phyloP scores from a whole-genome alignment of 1,139 yeast genomes.

The Suzukiozyma palmioleophila region DNA sequence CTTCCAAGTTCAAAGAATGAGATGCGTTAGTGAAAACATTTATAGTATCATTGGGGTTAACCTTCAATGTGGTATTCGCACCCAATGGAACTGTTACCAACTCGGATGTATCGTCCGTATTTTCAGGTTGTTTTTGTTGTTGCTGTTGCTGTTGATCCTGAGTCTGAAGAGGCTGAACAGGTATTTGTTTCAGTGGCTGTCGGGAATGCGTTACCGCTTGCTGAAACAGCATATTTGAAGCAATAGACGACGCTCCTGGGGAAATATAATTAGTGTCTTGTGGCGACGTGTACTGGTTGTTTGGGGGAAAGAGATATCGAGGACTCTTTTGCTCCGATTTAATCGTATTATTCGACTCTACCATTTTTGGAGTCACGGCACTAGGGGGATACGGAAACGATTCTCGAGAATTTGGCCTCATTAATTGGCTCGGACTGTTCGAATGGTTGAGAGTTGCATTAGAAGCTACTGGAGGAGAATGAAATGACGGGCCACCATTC shows the following conservation, averaged over 20 bases:
- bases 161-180: constrained; percentile 4
- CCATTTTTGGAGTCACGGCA: neutral
- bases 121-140: constrained; percentile 9
- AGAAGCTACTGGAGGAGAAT: neutral
- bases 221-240: neutral
- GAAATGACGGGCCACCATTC: constrained; percentile 1
- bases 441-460: neutral
- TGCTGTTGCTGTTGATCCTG: constrained; percentile 6
- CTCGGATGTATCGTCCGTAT: constrained; percentile 4
- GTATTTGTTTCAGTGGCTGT: constrained; percentile 8
- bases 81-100: constrained; percentile 33
- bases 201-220: constrained; percentile 7
- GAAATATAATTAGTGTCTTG: constrained; percentile 1
- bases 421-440: constrained; percentile 10
- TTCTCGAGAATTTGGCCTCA: constrained; percentile 10
- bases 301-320: neutral
- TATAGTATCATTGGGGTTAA: constrained; percentile 34
- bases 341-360: constrained; percentile 4
- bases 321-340: constrained; percentile 4
- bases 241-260: constrained; percentile 1
- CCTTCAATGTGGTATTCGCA: constrained; percentile 31
- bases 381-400: constrained; percentile 2
- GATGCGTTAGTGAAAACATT: constrained; percentile 35
- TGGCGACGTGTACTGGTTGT: constrained; percentile 1
- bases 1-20: constrained; percentile 34